These are phyloP conservation scores for Leonotis leonurus DNA, from an alignment of 257 asterid genomes.

Conservation along the genomic window DNA sequence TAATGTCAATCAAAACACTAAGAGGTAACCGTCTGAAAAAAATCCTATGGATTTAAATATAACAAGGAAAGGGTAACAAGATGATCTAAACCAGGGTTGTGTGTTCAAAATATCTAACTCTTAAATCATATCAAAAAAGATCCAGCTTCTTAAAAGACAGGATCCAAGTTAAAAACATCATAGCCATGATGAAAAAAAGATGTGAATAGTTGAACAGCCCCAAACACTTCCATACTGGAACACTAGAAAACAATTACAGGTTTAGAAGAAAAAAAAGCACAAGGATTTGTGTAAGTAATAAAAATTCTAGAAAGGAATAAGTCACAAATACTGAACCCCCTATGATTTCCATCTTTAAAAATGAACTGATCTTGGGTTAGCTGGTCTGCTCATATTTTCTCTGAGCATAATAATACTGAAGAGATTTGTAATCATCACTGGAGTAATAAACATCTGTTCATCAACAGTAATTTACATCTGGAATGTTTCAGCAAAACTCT, in stretches of 20 bases:
- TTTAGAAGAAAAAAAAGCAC: neutral
- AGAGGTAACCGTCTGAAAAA: neutral
- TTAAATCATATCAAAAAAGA: neutral
- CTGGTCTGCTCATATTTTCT: neutral
- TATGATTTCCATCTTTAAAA: no score
- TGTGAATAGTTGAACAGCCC: neutral
- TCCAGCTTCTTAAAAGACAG: neutral
- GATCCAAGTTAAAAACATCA: neutral
- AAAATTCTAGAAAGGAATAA: neutral
- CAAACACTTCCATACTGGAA: neutral
- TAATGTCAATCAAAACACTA: neutral
- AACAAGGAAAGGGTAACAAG: neutral
- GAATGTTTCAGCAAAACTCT: neutral
- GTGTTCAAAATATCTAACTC: slow-evolving; percentile 4
- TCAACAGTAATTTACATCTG: neutral
- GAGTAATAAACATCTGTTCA: neutral
- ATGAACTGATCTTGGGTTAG: no score
- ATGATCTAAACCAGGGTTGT: neutral
- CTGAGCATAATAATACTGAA: neutral
- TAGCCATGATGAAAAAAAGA: neutral
- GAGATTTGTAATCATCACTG: neutral
- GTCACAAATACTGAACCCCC: no score
- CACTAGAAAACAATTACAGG: neutral
- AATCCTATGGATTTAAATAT: neutral
- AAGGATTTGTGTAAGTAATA: neutral